Base-by-base conservation (phyloP, 2,329 filamentous ascomycete genomes). In the Sclerotinia subarctica region DNA sequence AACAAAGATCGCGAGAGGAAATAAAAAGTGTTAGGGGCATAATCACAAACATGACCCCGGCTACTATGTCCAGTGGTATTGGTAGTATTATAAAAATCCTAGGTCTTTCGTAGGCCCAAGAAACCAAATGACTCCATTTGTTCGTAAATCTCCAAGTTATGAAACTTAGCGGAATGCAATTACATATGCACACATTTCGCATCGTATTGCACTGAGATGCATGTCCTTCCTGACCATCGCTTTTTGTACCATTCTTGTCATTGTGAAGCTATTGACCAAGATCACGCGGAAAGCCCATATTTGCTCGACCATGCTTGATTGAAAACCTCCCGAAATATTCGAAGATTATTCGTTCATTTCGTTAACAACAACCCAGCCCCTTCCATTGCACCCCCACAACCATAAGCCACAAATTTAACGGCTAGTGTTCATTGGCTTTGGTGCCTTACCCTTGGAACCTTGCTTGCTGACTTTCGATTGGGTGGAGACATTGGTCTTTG, bases 371-470 rank as follows among this genome's bases (percentile, higher is more conserved):
- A 64, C 70, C 69, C 69, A 73, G 66, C 64, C 63, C 69, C 59
- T 47, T 62, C 64, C 59, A 68, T 42, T 67, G 56, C 64, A 52
- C 64, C 46, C 38, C 46, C 46, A 49, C 56, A 64, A 56, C 47
- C 56, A 67, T 35, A 32, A 51, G 52, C 56, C 44, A 65, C 47
- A 67, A 21, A 63, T 77, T 91, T 93, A 97, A 85, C 93, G 93
- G 85, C 87, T 90, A 80, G 90, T 94, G 80, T 92, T 89, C 81
- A 90, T 86, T 78, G 93, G 89, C 91, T 97, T 97, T 80, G 85
- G 83, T 77, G 87, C 88, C 76, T 93, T 88, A 79, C 95, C 95
- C 89, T 96, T 97, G 75, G 93, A 90, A 79, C 93, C 93, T 88
- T 97, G 93, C 92, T 99, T 99, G 89, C 93, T 94, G 82, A 90